These are phyloP conservation scores for Chernovozyma aurita DNA, from an alignment of 1,139 yeast species.

Conservation along the genomic window DNA sequence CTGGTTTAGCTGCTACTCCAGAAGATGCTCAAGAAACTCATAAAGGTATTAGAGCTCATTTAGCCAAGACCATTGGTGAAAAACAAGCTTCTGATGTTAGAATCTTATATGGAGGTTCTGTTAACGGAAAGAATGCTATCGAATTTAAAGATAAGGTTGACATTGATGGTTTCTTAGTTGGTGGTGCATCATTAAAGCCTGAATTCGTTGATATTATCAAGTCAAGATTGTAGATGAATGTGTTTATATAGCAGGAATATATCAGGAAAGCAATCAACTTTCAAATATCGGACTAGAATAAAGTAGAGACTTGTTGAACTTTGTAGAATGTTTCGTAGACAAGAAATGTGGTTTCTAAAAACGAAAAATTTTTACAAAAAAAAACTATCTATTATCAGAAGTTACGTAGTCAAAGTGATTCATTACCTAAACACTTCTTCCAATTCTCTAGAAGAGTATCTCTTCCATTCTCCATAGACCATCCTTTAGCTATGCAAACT, in stretches of 20 bases:
- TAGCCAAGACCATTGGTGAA: conserved; percentile 70
- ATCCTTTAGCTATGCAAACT: conserved; percentile 11
- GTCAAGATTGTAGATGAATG: conserved; percentile 62
- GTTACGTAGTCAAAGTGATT: too few relatives aligned
- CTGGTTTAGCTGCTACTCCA: conserved; percentile 98
- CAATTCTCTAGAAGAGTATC: conserved; percentile 2
- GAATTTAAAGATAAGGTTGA: conserved; percentile 90
- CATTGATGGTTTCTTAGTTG: conserved; percentile 98
- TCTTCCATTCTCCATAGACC: conserved; percentile 10
- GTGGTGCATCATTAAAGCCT: conserved; percentile 99
- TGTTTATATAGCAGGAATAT: not conserved
- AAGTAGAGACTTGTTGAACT: conserved; percentile 1
- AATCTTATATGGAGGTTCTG: conserved; percentile 98
- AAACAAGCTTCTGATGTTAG: conserved; percentile 74
- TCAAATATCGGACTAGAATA: too few relatives aligned
- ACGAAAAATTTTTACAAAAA: too few relatives aligned
- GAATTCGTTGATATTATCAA: conserved; percentile 94
- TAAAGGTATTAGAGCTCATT: conserved; percentile 79
- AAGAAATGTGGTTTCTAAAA: too few relatives aligned
- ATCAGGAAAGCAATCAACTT: too few relatives aligned
- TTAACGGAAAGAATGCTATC: conserved; percentile 88
- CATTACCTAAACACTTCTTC: not conserved
- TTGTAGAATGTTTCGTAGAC: too few relatives aligned
- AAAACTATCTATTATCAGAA: too few relatives aligned
- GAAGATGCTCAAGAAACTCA: conserved; percentile 97